A percentile compares a stretch with the other conserved stretches of the same genome.
These are phyloP conservation scores for Cyclotella sp. DNA, from an alignment of 108 stramenopile species.

Conservation along the genomic window DNA sequence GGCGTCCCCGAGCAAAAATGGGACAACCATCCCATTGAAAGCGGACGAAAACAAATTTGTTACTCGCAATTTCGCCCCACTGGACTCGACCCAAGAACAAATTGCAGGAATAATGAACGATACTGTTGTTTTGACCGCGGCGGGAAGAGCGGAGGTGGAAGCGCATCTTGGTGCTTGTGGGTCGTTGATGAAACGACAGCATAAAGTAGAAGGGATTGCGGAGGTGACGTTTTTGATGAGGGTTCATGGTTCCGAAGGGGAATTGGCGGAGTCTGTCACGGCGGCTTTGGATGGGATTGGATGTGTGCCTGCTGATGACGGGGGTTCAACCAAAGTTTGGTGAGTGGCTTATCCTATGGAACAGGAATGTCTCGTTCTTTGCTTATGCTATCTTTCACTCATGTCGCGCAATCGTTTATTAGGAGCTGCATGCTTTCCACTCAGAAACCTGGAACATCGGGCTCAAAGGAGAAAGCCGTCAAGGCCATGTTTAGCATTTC, in stretches of 20 bases:
- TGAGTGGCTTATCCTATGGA: no score
- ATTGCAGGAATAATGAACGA: conserved; percentile 66
- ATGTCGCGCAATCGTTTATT: conserved; percentile 1
- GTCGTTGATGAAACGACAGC: conserved; percentile 54
- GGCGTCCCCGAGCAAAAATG: conserved; percentile 26
- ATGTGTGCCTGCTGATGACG: conserved; percentile 50
- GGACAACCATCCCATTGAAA: conserved; percentile 37
- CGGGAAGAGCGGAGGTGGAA: conserved; percentile 54
- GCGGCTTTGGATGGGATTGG: conserved; percentile 66
- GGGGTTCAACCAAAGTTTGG: conserved; percentile 63
- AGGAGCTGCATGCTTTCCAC: conserved; percentile 70
- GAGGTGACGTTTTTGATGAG: conserved; percentile 76
- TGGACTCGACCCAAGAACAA: conserved; percentile 55
- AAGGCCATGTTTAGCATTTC: conserved; percentile 63
- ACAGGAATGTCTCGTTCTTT: background rate
- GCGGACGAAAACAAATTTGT: conserved; percentile 73
- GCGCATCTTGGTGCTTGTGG: conserved; percentile 52
- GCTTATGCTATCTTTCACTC: background rate
- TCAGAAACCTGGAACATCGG: conserved; percentile 41
- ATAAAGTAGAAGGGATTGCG: conserved; percentile 63
- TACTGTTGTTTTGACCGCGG: conserved; percentile 50
- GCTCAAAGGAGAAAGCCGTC: conserved; percentile 37
- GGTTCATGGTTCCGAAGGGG: conserved; percentile 72
- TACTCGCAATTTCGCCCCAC: conserved; percentile 66
- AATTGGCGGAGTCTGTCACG: conserved; percentile 69